phyloP scores from a whole-genome alignment of 371 early-diverging fungal genomes.

The Mortierella sp. region DNA sequence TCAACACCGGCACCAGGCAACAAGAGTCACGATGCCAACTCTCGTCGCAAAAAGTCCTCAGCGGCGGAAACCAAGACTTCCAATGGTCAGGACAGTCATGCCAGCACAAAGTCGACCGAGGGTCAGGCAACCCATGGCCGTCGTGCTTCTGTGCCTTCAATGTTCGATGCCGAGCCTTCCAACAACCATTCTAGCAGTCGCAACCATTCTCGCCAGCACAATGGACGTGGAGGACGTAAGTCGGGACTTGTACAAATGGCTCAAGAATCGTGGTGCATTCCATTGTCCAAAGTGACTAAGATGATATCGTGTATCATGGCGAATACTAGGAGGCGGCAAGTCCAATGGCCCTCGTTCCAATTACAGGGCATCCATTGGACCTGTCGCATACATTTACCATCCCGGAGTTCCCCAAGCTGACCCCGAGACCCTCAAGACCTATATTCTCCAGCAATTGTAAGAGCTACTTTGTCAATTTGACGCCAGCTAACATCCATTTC shows the following conservation, averaged over 20 bases:
- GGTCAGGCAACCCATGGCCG: conserved; percentile 18
- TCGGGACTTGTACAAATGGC: background rate
- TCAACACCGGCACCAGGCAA: conserved; percentile 56
- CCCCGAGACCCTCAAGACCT: conserved; percentile 65
- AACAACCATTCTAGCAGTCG: conserved; percentile 27
- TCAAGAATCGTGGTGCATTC: background rate
- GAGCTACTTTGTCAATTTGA: background rate
- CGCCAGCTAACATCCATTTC: no score
- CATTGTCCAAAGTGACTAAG: no score
- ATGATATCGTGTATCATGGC: no score
- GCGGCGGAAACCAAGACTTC: conserved; percentile 10
- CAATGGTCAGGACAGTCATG: no score
- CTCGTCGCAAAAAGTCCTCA: conserved; percentile 34
- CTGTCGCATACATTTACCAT: conserved; percentile 37
- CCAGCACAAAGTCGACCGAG: conserved; percentile 16
- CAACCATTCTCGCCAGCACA: conserved; percentile 29
- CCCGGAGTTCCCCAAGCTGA: conserved; percentile 47
- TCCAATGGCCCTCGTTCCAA: conserved; percentile 26
- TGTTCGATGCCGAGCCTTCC: conserved; percentile 41
- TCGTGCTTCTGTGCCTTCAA: conserved; percentile 46
- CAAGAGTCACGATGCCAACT: conserved; percentile 24
- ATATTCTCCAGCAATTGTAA: conserved; percentile 73
- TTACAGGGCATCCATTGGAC: conserved; percentile 55
- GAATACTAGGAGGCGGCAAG: conserved; percentile 37
- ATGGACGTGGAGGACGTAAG: conserved; percentile 56